Conservation (phyloP, 1,139 yeast species). For the Protomyces macrosporus region DNA sequence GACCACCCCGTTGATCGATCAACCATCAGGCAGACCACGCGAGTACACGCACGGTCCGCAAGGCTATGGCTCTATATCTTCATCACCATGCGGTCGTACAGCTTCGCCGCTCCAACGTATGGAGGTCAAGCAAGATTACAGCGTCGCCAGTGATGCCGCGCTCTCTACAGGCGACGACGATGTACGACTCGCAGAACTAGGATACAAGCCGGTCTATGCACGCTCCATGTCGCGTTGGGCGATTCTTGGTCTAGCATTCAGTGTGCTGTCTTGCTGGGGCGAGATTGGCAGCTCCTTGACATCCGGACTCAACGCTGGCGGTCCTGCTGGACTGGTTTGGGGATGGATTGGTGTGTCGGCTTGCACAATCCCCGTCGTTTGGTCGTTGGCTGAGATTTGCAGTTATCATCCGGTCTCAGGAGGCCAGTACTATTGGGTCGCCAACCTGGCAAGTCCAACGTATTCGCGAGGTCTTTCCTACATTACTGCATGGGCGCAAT, state of each 20-base stretch:
- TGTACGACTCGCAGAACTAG: constrained; percentile 37
- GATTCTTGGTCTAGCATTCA: constrained; percentile 41
- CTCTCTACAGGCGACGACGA: constrained; percentile 28
- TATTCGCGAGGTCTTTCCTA: constrained; percentile 30
- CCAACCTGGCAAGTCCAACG: constrained; percentile 33
- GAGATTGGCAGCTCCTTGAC: constrained; percentile 42
- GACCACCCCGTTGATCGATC: neutral
- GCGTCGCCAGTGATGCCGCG: neutral
- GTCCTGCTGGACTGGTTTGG: constrained; percentile 53
- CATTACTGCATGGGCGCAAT: constrained; percentile 30
- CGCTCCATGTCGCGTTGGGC: constrained; percentile 40
- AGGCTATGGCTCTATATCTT: neutral
- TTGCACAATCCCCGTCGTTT: constrained; percentile 55
- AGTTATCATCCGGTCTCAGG: constrained; percentile 61
- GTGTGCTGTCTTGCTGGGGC: constrained; percentile 41
- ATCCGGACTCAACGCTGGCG: constrained; percentile 39
- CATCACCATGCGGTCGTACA: neutral
- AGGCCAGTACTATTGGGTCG: constrained; percentile 37
- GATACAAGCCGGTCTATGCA: constrained; percentile 42
- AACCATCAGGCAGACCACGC: neutral
- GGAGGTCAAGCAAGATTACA: neutral
- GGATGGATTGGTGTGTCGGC: constrained; percentile 63
- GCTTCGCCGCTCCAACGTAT: neutral
- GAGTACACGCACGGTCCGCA: neutral
- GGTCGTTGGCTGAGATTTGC: constrained; percentile 59